Percentiles rank a stretch among this genome's conserved stretches.
These are phyloP conservation scores for Glonium stellatum DNA, from an alignment of 495 filamentous ascomycete genomes.

Conservation along the genomic window DNA sequence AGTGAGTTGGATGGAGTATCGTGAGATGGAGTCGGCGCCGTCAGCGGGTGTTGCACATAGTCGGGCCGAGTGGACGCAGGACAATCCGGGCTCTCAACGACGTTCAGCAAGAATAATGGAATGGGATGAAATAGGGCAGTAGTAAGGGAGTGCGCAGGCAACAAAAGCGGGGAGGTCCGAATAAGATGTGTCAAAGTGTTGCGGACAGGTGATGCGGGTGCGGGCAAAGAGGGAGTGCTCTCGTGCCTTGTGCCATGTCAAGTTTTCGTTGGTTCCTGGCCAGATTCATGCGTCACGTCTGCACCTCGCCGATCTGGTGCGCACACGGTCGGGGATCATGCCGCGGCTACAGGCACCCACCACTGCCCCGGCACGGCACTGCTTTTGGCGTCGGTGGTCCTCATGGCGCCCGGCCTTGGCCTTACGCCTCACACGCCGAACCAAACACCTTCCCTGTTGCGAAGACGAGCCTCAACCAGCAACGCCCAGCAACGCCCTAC, in stretches of 20 bases:
- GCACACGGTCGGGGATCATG: neutral
- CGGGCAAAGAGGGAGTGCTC: neutral
- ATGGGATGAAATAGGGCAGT: neutral
- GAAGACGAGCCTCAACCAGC: too few relatives aligned
- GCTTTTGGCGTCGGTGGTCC: too few relatives aligned
- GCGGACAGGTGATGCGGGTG: slow-evolving; percentile 1
- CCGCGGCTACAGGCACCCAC: neutral
- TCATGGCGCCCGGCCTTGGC: too few relatives aligned
- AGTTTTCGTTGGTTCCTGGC: neutral
- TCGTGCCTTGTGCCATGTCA: neutral
- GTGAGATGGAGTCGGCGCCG: neutral
- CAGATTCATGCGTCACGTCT: neutral
- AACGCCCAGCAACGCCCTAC: too few relatives aligned
- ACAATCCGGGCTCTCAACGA: neutral
- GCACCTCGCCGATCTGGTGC: neutral
- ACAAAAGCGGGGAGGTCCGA: too few relatives aligned
- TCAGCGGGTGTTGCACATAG: neutral
- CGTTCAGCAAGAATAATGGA: neutral
- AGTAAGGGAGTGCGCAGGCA: too few relatives aligned
- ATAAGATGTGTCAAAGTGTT: too few relatives aligned
- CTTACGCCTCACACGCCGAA: too few relatives aligned
- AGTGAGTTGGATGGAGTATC: neutral
- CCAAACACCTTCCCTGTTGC: too few relatives aligned
- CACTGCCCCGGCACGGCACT: too few relatives aligned
- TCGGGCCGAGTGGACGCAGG: neutral